Evolutionary conservation across 805 yeast genomes (phyloP).

Genomic region (Wickerhamomyces bisporus): DNA sequence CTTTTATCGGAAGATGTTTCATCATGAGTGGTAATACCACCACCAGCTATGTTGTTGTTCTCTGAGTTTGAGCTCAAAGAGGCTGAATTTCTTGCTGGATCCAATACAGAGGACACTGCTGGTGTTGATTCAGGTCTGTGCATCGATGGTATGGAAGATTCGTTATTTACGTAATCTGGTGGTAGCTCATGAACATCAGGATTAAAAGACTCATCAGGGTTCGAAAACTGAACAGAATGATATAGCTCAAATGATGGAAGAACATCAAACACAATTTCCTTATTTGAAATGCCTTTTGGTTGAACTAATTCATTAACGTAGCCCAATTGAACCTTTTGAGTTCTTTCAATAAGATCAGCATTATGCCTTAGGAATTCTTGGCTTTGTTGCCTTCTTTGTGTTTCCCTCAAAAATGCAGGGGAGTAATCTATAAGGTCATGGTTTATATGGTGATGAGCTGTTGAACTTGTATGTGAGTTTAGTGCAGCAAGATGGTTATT

Average conservation of each 20-base stretch:
- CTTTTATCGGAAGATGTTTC: constrained; percentile 26
- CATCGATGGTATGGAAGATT: no score
- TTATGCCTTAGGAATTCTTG: neutral
- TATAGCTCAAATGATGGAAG: neutral
- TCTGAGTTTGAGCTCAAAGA: no score
- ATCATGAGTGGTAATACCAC: no score
- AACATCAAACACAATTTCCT: neutral
- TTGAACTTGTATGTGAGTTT: no score
- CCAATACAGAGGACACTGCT: no score
- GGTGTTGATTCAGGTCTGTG: no score
- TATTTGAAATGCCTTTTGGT: neutral
- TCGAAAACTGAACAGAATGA: neutral
- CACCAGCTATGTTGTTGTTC: no score
- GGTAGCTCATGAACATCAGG: constrained; percentile 1
- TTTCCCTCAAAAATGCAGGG: neutral
- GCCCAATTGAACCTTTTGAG: neutral
- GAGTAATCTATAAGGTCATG: neutral
- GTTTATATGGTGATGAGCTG: neutral
- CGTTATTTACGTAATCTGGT: neutral
- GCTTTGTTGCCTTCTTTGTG: neutral
- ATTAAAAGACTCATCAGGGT: neutral
- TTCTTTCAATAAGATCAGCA: neutral
- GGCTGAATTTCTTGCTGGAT: no score
- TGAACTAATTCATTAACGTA: neutral
- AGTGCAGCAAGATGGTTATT: no score